Conservation (phyloP, 73 alveolate species). For the Durusdinium trenchii region DNA sequence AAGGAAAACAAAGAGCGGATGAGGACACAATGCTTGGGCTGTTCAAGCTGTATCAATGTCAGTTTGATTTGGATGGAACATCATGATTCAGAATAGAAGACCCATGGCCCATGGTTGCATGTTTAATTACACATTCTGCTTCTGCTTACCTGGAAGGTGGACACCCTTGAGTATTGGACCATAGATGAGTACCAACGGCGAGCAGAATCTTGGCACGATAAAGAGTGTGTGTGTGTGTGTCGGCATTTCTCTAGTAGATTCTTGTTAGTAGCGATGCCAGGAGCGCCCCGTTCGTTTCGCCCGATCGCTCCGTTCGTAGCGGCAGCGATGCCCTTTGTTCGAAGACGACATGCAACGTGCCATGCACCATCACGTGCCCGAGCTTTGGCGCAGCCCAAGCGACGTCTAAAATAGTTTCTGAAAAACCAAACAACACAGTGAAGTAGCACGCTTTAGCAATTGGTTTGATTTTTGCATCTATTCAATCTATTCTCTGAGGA, state of each 20-base stretch:
- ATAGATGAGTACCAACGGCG: constrained; percentile 36
- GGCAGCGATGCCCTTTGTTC: background rate
- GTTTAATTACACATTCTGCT: background rate
- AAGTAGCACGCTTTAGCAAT: background rate
- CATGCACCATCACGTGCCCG: background rate
- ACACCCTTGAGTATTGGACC: constrained; percentile 55
- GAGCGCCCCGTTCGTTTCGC: no score
- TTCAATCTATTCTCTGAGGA: background rate
- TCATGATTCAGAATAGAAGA: no score
- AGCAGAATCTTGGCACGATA: background rate
- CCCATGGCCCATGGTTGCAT: background rate
- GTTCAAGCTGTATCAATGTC: no score
- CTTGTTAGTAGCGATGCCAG: no score
- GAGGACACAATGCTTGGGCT: no score
- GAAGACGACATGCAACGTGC: background rate
- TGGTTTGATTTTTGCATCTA: background rate
- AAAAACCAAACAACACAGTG: background rate
- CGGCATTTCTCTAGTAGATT: background rate
- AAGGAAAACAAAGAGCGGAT: no score
- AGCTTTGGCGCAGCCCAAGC: background rate
- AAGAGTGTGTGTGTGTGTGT: background rate
- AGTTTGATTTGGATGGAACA: no score
- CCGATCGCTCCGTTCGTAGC: no score
- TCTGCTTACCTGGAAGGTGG: background rate
- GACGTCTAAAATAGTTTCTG: background rate